A percentile compares a stretch with the other conserved stretches of the same genome.
Conservation (phyloP, 306 rosid genomes). For the Ormosia emarginata region DNA sequence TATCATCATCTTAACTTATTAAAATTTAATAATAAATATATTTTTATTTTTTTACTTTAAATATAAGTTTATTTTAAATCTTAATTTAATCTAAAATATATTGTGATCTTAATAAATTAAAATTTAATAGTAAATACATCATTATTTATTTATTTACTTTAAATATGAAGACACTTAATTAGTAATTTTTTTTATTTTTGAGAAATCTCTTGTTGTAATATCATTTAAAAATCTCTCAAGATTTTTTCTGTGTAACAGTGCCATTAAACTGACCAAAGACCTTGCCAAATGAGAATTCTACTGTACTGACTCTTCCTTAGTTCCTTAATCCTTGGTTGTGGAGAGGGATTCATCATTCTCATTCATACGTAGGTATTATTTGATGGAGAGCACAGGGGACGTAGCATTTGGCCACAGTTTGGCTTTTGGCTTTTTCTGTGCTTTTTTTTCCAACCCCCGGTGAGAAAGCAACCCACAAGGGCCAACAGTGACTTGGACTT, state of each 20-base stretch:
- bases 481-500: constrained; percentile 40
- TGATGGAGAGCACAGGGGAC: background rate
- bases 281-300: background rate
- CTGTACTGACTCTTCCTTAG: background rate
- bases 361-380: background rate
- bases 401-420: background rate
- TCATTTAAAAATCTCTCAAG: too few relatives aligned
- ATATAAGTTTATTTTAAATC: too few relatives aligned
- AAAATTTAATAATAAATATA: too few relatives aligned
- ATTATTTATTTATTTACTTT: too few relatives aligned
- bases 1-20: too few relatives aligned
- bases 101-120: too few relatives aligned
- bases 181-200: too few relatives aligned
- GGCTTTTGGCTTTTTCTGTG: constrained; percentile 30
- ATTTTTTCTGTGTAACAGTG: background rate
- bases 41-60: too few relatives aligned
- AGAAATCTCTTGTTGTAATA: too few relatives aligned
- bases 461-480: constrained; percentile 23
- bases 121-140: too few relatives aligned
- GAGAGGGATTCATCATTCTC: background rate
- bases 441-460: constrained; percentile 20
- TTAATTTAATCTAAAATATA: too few relatives aligned
- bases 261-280: background rate
- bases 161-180: too few relatives aligned
- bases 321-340: background rate